Base-by-base conservation (phyloP, 768 basidiomycete species). In the Candolleomyces efflorescens region DNA sequence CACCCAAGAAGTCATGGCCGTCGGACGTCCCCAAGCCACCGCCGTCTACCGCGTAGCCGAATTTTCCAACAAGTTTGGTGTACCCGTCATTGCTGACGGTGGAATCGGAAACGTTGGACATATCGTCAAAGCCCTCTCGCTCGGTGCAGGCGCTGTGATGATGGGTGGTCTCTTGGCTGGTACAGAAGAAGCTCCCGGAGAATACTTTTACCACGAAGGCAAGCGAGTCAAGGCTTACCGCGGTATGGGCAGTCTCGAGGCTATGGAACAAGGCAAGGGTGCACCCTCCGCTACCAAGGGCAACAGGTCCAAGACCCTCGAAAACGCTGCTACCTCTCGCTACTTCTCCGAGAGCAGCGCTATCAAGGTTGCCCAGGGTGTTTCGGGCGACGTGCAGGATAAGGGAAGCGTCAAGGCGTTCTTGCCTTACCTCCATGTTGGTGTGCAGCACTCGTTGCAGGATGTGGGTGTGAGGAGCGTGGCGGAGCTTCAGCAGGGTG, bases 1-100 rank as follows among this genome's bases (percentile, higher is more conserved):
- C 75, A 99, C 97, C 5, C 97, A 99, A 73, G 97, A 98, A 69
- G 90, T 99, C 65, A 98, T 98, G 92, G 97, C 97, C 10, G 96
- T 98, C 53, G 97, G 97, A 13, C 85, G 97, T 15, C 97, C 96
- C 0, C 97, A 99, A 71, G 97, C 95, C 2, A 94, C 94, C 0
- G 96, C 96, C n/a, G 94, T 98, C n/a, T 91, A 90, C 68, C 86
- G 91, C 44, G 96, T 98, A 12, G 84, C 95, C 24, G 94, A 99
- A 75, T 98, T 99, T 67, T 85, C 95, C 11, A 81, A 69, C 74
- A 86, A 89, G 67, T 98, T 99, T 70, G 97, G 96, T 26, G 87
- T 99, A 0, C 97, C 97, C 2, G 92, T 97, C 64, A 89, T 97
- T 59, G 96, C 97, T 4, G 97, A 99, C 69, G 97, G 97, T 54